phyloP scores from a whole-genome alignment of 2,329 filamentous ascomycete species.

The Phoma sp. region DNA sequence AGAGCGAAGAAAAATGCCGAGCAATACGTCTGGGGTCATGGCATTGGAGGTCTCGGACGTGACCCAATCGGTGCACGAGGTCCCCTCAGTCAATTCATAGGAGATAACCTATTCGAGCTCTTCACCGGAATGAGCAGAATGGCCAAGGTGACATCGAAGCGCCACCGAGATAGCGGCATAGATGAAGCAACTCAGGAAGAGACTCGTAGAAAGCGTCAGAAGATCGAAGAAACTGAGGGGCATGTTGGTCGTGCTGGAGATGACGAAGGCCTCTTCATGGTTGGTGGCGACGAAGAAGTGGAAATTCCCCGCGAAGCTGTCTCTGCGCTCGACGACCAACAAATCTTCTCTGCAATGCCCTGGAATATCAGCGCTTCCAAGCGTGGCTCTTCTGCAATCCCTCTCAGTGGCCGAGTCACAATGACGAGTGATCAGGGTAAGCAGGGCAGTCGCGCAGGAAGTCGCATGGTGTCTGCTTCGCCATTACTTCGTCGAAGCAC shows the following conservation, averaged over 20 bases:
- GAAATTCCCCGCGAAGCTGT: slow-evolving; percentile 75
- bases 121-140: slow-evolving; percentile 51
- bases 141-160: slow-evolving; percentile 35
- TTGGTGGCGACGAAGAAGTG: slow-evolving; percentile 56
- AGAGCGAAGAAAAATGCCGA: slow-evolving; percentile 68
- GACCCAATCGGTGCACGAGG: slow-evolving; percentile 29
- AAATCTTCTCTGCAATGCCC: slow-evolving; percentile 69
- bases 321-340: slow-evolving; percentile 70
- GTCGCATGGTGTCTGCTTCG: slow-evolving; percentile 64
- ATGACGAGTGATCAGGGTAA: slow-evolving; percentile 46
- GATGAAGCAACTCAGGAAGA: slow-evolving; percentile 43
- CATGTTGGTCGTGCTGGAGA: slow-evolving; percentile 46
- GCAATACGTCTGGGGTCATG: slow-evolving; percentile 64
- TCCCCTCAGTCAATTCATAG: slow-evolving; percentile 65
- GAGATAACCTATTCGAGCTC: slow-evolving; percentile 58
- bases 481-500: slow-evolving; percentile 61
- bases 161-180: slow-evolving; percentile 42
- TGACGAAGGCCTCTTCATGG: slow-evolving; percentile 37
- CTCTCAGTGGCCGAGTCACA: slow-evolving; percentile 51
- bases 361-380: slow-evolving; percentile 68
- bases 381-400: slow-evolving; percentile 55
- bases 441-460: slow-evolving; percentile 43
- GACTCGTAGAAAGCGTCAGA: slow-evolving; percentile 43
- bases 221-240: slow-evolving; percentile 39
- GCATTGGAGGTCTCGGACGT: slow-evolving; percentile 61